A percentile compares a stretch with the other conserved stretches of the same genome.
Evolutionary conservation across 768 basidiomycete genomes (phyloP).

Genomic region (Rhizopogon vinicolor): DNA sequence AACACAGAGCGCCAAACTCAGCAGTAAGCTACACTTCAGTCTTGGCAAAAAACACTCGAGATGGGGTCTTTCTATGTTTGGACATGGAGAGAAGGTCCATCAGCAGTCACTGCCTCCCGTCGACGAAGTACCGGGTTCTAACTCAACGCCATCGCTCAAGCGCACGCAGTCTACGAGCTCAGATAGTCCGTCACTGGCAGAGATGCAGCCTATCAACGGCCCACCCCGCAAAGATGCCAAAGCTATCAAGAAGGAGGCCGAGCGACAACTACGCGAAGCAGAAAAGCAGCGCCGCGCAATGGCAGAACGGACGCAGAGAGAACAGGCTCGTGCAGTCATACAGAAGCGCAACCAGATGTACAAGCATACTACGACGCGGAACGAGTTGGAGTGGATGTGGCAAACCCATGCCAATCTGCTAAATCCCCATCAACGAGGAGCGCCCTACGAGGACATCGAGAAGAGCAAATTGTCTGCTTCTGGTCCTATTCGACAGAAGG

Average conservation of each 20-base stretch:
- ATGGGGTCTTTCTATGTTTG: conserved; percentile 70
- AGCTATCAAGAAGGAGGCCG: conserved; percentile 78
- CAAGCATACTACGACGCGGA: conserved; percentile 44
- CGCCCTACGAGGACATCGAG: conserved; percentile 19
- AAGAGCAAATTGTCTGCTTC: conserved; percentile 54
- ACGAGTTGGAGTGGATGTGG: conserved; percentile 63
- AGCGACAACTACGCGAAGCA: conserved; percentile 72
- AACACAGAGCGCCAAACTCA: conserved; percentile 45
- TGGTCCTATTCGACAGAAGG: conserved; percentile 61
- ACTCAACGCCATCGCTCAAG: conserved; percentile 64
- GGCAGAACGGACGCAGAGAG: conserved; percentile 69
- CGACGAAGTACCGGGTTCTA: conserved; percentile 59
- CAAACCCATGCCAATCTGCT: conserved; percentile 35
- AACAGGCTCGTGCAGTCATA: conserved; percentile 91
- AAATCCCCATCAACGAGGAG: conserved; percentile 32
- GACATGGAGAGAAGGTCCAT: conserved; percentile 62
- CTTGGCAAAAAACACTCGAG: conserved; percentile 68
- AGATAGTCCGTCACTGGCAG: conserved; percentile 62
- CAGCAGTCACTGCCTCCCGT: conserved; percentile 62
- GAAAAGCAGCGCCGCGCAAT: conserved; percentile 81
- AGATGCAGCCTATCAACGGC: conserved; percentile 42
- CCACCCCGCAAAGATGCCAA: conserved; percentile 55
- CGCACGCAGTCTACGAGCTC: conserved; percentile 76
- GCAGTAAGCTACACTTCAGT: conserved; percentile 53
- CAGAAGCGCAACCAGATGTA: conserved; percentile 79